These are phyloP conservation scores for Ilyonectria mors-panacis DNA, from an alignment of 2,329 filamentous ascomycete genomes.

Conservation along the genomic window DNA sequence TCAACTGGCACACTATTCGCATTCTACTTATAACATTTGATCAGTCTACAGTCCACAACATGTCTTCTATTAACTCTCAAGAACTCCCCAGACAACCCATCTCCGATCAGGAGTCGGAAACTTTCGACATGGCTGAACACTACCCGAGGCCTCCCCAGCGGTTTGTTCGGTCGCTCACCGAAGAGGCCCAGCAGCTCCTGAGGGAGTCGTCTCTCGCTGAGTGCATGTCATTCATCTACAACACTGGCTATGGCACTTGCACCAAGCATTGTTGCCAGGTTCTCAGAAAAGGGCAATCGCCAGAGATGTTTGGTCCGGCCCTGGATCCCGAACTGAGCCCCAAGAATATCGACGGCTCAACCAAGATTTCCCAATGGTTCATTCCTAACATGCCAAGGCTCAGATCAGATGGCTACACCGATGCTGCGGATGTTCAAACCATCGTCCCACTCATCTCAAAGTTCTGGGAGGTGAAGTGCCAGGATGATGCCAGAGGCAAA, in stretches of 20 bases:
- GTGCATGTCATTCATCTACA: conserved; percentile 19
- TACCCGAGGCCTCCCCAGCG: too few relatives aligned
- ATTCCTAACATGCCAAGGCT: background rate
- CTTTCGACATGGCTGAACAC: background rate
- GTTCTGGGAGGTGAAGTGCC: background rate
- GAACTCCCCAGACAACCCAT: too few relatives aligned
- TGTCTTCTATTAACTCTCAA: too few relatives aligned
- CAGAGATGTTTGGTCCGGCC: background rate
- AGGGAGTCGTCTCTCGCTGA: background rate
- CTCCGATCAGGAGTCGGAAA: too few relatives aligned
- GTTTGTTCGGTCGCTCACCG: background rate
- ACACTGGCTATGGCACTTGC: conserved; percentile 18
- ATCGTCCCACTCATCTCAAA: background rate
- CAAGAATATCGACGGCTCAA: background rate
- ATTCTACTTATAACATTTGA: too few relatives aligned
- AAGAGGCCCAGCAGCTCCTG: background rate
- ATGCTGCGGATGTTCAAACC: too few relatives aligned
- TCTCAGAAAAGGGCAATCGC: fast-evolving
- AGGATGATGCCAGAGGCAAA: too few relatives aligned
- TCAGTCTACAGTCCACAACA: background rate
- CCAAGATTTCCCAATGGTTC: conserved; percentile 8
- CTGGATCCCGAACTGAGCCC: background rate
- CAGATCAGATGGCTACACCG: too few relatives aligned
- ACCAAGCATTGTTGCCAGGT: conserved; percentile 4
- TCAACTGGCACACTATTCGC: background rate